These are phyloP conservation scores for Puccinia novopanici DNA, from an alignment of 1,284 basidiomycete genomes.

Conservation along the genomic window DNA sequence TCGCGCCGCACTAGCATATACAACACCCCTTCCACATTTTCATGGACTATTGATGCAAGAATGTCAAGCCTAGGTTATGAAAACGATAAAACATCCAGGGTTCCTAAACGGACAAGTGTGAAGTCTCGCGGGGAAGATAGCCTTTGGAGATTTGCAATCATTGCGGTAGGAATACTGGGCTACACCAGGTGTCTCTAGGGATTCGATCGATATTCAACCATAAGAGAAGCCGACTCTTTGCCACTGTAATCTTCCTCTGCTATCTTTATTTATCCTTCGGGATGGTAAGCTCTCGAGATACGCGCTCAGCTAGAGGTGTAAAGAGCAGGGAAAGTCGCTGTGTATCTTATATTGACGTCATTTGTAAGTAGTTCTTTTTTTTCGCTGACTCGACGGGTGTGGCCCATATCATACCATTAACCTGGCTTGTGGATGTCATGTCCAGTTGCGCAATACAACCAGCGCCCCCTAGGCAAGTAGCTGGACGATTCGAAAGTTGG, in stretches of 20 bases:
- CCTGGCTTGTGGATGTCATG: too few relatives aligned
- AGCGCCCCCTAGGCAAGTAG: too few relatives aligned
- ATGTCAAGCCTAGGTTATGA: too few relatives aligned
- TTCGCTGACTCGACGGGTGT: constrained; percentile 6
- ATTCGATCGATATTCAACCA: neutral
- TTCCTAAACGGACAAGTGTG: too few relatives aligned
- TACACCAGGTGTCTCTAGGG: neutral
- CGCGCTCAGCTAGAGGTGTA: neutral
- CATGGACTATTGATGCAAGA: too few relatives aligned
- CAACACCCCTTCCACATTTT: too few relatives aligned
- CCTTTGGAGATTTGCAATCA: too few relatives aligned
- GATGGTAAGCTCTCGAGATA: neutral
- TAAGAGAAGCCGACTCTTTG: neutral
- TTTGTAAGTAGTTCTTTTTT: neutral
- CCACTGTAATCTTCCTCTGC: neutral
- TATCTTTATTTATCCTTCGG: neutral
- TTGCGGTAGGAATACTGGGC: too few relatives aligned
- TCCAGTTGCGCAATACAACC: too few relatives aligned
- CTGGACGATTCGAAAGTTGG: neutral
- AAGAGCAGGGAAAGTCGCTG: neutral
- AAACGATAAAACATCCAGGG: too few relatives aligned
- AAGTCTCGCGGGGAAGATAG: too few relatives aligned
- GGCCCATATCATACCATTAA: neutral
- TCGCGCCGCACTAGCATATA: too few relatives aligned
- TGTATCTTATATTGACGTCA: neutral